These are phyloP conservation scores for Vigna unguiculata DNA, from an alignment of 306 rosid genomes.

Conservation along the genomic window DNA sequence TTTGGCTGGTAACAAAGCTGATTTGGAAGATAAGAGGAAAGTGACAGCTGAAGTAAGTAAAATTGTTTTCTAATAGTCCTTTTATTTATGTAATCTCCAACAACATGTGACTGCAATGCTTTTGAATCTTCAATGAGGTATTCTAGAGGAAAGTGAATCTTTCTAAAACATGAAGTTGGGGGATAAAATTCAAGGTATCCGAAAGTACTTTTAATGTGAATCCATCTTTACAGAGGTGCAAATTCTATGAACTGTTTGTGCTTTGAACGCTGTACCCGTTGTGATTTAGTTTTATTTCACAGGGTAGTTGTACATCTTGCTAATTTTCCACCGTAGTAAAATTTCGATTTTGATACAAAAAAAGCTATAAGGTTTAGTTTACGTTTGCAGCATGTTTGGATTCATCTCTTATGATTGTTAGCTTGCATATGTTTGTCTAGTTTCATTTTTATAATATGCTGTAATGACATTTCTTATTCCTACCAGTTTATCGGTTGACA, in stretches of 20 bases:
- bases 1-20: conserved; percentile 69
- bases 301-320: conserved; percentile 15
- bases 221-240: conserved; percentile 12
- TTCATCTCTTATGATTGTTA: conserved; percentile 24
- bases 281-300: conserved; percentile 23
- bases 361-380: conserved; percentile 23
- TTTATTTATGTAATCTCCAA: conserved; percentile 7
- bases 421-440: conserved; percentile 16
- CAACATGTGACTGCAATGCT: neutral
- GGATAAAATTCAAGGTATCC: neutral
- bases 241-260: conserved; percentile 22
- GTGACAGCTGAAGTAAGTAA: conserved; percentile 64
- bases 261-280: neutral
- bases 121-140: conserved; percentile 8
- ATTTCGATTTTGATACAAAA: conserved; percentile 13
- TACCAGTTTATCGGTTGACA: conserved; percentile 15
- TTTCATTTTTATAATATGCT: neutral
- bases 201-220: conserved; percentile 7
- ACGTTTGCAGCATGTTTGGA: conserved; percentile 11
- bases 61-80: conserved; percentile 4
- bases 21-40: conserved; percentile 67
- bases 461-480: neutral
- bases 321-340: neutral
- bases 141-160: neutral
- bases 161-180: neutral